Evolutionary conservation across 495 filamentous ascomycete genomes (phyloP).

Genomic region (Aspergillus bridgeri): DNA sequence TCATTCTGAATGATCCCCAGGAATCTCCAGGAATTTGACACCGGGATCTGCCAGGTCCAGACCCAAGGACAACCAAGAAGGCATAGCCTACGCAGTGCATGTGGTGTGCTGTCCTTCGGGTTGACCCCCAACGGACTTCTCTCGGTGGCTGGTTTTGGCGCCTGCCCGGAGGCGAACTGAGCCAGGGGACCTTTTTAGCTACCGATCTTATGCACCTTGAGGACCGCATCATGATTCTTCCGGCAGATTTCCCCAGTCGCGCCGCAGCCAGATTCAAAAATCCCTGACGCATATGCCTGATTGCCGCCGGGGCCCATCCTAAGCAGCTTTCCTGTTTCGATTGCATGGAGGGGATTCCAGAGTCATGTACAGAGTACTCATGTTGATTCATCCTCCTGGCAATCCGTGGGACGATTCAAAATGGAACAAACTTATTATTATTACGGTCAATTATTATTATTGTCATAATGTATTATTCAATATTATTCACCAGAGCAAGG

Average conservation of each 20-base stretch:
- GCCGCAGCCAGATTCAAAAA: background rate
- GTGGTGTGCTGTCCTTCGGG: no score
- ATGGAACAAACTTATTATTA: background rate
- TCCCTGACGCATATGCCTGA: background rate
- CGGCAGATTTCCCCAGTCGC: background rate
- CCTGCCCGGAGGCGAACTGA: background rate
- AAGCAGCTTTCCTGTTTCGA: background rate
- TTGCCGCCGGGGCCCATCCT: background rate
- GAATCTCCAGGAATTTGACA: background rate
- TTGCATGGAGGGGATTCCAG: background rate
- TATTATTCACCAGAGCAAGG: no score
- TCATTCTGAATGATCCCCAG: no score
- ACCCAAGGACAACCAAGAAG: background rate
- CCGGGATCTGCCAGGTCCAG: background rate
- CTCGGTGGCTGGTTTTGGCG: background rate
- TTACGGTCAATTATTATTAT: no score
- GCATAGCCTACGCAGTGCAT: no score
- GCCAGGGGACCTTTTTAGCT: slow-evolving; percentile 9
- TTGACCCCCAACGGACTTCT: background rate
- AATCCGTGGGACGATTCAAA: background rate
- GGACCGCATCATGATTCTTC: slow-evolving; percentile 4
- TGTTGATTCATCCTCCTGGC: background rate
- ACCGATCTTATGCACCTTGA: slow-evolving; percentile 1
- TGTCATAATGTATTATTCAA: no score
- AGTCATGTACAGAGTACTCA: no score